phyloP scores from a whole-genome alignment of 2,329 filamentous ascomycete species.

The Incumbomyces delicatus region DNA sequence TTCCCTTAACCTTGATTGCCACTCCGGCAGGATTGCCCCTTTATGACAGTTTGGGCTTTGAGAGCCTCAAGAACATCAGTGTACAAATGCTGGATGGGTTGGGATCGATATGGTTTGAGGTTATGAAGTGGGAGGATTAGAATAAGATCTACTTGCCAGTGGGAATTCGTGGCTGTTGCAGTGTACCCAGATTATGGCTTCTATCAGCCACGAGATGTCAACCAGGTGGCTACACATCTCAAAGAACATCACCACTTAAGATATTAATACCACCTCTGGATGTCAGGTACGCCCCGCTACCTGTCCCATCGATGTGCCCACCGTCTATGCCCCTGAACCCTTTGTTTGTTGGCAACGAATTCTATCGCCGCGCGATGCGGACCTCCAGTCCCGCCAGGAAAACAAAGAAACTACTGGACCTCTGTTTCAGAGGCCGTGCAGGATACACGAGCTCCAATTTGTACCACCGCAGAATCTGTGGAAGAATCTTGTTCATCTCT shows the following conservation, averaged over 20 bases:
- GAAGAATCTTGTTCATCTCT: conserved; percentile 52
- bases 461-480: conserved; percentile 46
- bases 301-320: too few species aligned
- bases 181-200: too few species aligned
- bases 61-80: conserved; percentile 1
- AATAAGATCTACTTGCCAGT: too few species aligned
- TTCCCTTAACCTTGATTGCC: conserved; percentile 3
- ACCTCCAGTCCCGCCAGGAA: conserved; percentile 49
- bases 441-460: conserved; percentile 45
- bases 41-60: conserved; percentile 2
- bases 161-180: too few species aligned
- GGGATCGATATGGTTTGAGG: conserved; percentile 3
- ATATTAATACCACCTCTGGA: too few species aligned
- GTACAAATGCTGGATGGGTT: conserved; percentile 3
- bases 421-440: conserved; percentile 41
- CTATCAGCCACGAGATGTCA: too few species aligned
- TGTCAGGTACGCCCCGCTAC: too few species aligned
- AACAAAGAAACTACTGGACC: conserved; percentile 51
- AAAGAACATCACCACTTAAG: too few species aligned
- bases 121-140: conserved; percentile 4
- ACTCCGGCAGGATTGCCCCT: conserved; percentile 4
- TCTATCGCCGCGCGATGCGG: conserved; percentile 24
- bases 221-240: too few species aligned
- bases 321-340: too few species aligned
- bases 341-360: too few species aligned